Evolutionary conservation across 495 filamentous ascomycete genomes (phyloP).

Genomic region (Hypoxylon intermedium): DNA sequence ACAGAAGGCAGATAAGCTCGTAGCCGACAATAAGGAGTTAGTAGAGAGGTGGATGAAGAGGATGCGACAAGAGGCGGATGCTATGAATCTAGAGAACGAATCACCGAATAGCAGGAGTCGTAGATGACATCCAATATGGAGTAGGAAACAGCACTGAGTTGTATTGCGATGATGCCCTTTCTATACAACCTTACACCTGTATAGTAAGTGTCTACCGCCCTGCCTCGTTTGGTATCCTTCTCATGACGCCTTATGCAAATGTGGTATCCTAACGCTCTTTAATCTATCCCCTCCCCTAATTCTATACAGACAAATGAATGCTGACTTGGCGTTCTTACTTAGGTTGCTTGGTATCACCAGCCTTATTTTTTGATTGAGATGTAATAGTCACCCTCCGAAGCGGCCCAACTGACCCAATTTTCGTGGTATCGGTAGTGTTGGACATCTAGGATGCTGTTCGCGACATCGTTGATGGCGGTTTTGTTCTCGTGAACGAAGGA

Average conservation of each 20-base stretch:
- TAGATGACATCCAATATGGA: constrained; percentile 15
- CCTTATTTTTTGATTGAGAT: constrained; percentile 80
- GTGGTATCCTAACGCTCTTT: constrained; percentile 33
- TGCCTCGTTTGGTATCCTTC: constrained; percentile 28
- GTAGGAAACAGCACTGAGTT: constrained; percentile 1
- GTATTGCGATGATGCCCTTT: constrained; percentile 33
- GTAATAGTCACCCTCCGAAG: constrained; percentile 80
- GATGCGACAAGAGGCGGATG: constrained; percentile 84
- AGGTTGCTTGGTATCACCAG: neutral
- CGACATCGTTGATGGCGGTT: constrained; percentile 75
- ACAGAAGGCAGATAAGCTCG: constrained; percentile 68
- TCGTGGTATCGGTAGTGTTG: constrained; percentile 79
- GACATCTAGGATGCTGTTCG: constrained; percentile 76
- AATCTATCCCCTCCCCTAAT: constrained; percentile 10
- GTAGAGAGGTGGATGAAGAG: constrained; percentile 90
- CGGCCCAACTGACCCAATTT: constrained; percentile 90
- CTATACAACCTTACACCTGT: constrained; percentile 25
- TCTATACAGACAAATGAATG: constrained; percentile 20
- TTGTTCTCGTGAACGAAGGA: constrained; percentile 78
- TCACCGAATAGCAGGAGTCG: constrained; percentile 28
- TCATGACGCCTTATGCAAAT: constrained; percentile 36
- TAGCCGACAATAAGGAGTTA: constrained; percentile 85
- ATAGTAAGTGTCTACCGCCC: constrained; percentile 22
- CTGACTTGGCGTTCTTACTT: constrained; percentile 9
- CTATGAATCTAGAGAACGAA: constrained; percentile 74